Conservation (phyloP, 805 yeast species). For the Soucietia sequanensis region DNA sequence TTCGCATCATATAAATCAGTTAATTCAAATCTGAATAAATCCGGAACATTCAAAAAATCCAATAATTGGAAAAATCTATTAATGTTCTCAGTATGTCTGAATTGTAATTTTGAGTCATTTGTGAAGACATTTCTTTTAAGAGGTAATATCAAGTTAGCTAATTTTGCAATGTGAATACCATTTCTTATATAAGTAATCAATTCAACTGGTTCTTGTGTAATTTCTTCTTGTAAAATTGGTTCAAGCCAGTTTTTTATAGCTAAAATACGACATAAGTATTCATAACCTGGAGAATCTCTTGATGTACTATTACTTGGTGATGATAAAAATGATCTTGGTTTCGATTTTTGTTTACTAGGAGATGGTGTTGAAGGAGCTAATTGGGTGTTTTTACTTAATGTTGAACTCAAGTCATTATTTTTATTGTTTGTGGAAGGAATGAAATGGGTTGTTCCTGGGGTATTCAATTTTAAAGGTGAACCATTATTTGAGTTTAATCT, state of each 20-base stretch:
- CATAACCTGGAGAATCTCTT: constrained; percentile 50
- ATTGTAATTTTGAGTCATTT: constrained; percentile 60
- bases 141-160: constrained; percentile 73
- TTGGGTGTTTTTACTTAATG: constrained; percentile 8
- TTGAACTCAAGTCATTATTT: constrained; percentile 2
- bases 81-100: constrained; percentile 90
- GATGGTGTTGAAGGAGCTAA: constrained; percentile 8
- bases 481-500: not conserved
- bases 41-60: constrained; percentile 74
- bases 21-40: constrained; percentile 83
- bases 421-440: constrained; percentile 1
- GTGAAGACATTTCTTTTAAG: constrained; percentile 55
- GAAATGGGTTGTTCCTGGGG: not conserved
- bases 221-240: constrained; percentile 52
- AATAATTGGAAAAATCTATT: constrained; percentile 74
- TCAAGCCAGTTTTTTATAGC: constrained; percentile 86
- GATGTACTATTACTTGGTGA: constrained; percentile 29
- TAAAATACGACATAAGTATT: constrained; percentile 74
- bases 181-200: constrained; percentile 69
- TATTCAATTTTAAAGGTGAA: not conserved
- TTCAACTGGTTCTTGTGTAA: constrained; percentile 55
- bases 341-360: constrained; percentile 2
- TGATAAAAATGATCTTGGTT: constrained; percentile 18
- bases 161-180: constrained; percentile 82
- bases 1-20: constrained; percentile 92